These are phyloP conservation scores for Pseudogymnoascus sp. DNA, from an alignment of 2,329 filamentous ascomycete species.

Conservation along the genomic window DNA sequence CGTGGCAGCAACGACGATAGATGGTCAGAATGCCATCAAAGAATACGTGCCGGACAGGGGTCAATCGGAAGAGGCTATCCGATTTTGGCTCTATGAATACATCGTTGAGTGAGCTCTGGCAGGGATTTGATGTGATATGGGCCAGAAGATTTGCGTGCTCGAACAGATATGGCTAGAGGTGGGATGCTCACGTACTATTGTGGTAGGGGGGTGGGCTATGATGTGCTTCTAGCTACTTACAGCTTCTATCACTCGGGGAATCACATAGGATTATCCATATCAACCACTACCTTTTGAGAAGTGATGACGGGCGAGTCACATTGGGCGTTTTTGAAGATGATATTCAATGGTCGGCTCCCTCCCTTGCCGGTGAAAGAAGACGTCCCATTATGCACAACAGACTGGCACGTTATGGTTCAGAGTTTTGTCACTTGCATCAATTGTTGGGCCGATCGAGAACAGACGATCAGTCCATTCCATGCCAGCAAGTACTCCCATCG, in stretches of 20 bases:
- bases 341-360: neutral
- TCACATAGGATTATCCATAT: neutral
- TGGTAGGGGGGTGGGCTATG: neutral
- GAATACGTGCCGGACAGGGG: conserved; percentile 19
- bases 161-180: neutral
- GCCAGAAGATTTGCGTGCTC: neutral
- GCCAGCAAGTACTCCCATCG: neutral
- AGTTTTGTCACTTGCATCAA: neutral
- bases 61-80: conserved; percentile 22
- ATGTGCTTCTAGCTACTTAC: conserved; percentile 1
- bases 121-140: conserved; percentile 10
- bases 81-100: conserved; percentile 27
- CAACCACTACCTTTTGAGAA: neutral
- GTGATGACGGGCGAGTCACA: neutral
- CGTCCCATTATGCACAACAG: neutral
- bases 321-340: neutral
- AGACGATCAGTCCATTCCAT: neutral
- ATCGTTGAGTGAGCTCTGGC: conserved; percentile 16
- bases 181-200: neutral
- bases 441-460: no score
- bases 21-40: conserved; percentile 21
- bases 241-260: neutral
- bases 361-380: neutral
- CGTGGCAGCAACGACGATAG: conserved; percentile 19
- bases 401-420: neutral